Evolutionary conservation across 345 rosid genomes (phyloP), one percentile per base, ranked within the genome.

Genomic region (Hypericum androsaemum): DNA sequence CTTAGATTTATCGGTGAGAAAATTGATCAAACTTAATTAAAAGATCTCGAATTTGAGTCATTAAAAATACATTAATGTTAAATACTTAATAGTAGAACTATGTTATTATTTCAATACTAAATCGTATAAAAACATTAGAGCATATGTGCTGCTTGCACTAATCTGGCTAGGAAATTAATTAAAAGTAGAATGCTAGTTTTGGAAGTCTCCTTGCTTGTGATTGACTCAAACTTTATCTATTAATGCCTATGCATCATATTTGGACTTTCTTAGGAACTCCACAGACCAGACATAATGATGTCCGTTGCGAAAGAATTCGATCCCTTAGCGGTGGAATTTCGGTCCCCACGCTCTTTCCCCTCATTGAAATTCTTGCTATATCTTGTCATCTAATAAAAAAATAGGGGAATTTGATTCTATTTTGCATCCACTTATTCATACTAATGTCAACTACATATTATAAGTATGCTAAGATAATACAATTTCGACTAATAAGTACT

Each of bases 271-370:
- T 65, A 56, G 65, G 66, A 65, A 53, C 42, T 64, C 71, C 66
- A 70, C 74, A 64, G 62, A 56, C 12, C 37, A 70, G 63, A 68
- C 70, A 63, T 10, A 68, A 74, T 74, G 43, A 58, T 74, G 68
- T 68, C 35, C 54, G 55, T 36, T 61, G 5, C 28, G 72, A 55
- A 62, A 62, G 69, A 70, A 72, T 60, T 49, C 22, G 64, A 71
- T 73, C 72, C 77, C 76, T 58, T 71, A 47, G 40, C 51, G 53
- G 53, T 70, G 78, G 76, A 48, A 35, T 45, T 53, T 60, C 63
- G 76, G 76, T 63, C 70, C 76, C 75, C 69, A 59, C 9, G 12
- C n/a, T 35, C 35, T 39, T 16, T 38, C 7, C 39, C 3, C 15
- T 6, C 35, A 0, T 47, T 3, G 12, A 28, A 8, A 0, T 43